Base-by-base conservation (phyloP, 2,329 filamentous ascomycete genomes). In the Grosmannia serpens region DNA sequence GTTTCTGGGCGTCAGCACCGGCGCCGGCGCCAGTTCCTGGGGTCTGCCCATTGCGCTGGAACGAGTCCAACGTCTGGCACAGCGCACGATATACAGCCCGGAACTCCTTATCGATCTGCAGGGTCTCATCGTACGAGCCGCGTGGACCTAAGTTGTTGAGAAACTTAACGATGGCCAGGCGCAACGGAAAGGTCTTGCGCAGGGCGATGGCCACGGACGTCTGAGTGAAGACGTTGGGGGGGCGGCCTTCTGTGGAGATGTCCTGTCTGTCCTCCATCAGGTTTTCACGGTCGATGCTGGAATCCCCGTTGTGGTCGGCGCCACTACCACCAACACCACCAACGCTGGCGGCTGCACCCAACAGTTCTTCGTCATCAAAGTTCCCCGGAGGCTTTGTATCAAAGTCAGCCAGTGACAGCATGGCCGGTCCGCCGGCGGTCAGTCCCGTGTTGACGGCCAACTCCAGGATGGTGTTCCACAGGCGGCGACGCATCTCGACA, bases 391-490 rank as follows among this genome's bases (percentile, higher is more conserved):
- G 69, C 10, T 70, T 64, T 0, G 77, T 77, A 58, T 81, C 76
- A 59, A 78, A 81, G 35, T 78, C 75, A 2, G 68, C 63, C 0
- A 73, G 58, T 3, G 68, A 70, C 0, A 82, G 65, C 24, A 80
- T 65, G 0, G 76, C 72, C 3, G 77, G 69, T 0, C 72, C 75
- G 0, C 79, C 79, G 0, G 74, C 72, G 11, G 67, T 67, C 35
- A 81, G 60, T 51, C 76, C 76, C 0, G 75, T 70, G 26, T 74
- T 73, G 0, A 80, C 58, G 1, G 65, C 63, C 0, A 81, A 53
- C 63, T 82, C 79, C 0, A 81, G 62, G 17, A 80, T 73, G 0
- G 78, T 79, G 50, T 77, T 77, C 79, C 79, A 82, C 2, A 82
- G 59, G 7, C 79, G 69, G 9, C 77, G 70, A 1, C 76, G 73